Evolutionary conservation across 208 protist species (phyloP), one percentile per base, ranked within the genome.

Genomic region (Leishmania major): DNA sequence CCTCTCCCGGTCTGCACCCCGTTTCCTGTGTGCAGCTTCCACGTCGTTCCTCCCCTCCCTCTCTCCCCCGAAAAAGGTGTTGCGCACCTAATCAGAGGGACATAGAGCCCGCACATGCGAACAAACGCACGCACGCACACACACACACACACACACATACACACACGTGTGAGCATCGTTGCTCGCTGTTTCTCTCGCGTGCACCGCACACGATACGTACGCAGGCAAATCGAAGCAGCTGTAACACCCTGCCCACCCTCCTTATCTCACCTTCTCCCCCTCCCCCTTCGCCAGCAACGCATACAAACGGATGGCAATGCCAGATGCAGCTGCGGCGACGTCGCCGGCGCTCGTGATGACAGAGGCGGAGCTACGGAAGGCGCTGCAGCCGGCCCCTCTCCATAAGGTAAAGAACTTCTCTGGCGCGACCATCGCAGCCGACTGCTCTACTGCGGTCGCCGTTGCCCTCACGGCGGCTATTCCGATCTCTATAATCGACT

Each of bases 401-500:
- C 90, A 96, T 80, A 90, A 92, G 67, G 91, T 91, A 25, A 87
- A 84, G 55, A 73, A 86, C 35, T 94, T 97, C 69, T 92, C 88
- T 11, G 67, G 78, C 3, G 57, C 78, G 13, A 92, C 91, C 60
- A 82, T 79, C 31, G 85, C 87, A 37, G 92, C 92, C 7, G 94
- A 97, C 83, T 88, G 91, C 73, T 77, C 86, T 43, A 95, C 94
- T 1, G 91, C 94, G 25, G 62, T 90, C 1, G 90, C 83, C 17
- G 94, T 97, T 10, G 92, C 89, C 19, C 75, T 94, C 74, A 92
- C 88, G 2, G 94, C 94, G 3, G 91, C 92, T 1, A 89, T 97
- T 66, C 94, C 94, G 28, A 95, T 97, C 75, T 97, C 94, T 45
- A 94, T 97, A 79, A 93, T 97, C 77, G 94, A 97, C 86, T 97